phyloP scores from a whole-genome alignment of 129 eudicot genomes.

The Arctium minus region DNA sequence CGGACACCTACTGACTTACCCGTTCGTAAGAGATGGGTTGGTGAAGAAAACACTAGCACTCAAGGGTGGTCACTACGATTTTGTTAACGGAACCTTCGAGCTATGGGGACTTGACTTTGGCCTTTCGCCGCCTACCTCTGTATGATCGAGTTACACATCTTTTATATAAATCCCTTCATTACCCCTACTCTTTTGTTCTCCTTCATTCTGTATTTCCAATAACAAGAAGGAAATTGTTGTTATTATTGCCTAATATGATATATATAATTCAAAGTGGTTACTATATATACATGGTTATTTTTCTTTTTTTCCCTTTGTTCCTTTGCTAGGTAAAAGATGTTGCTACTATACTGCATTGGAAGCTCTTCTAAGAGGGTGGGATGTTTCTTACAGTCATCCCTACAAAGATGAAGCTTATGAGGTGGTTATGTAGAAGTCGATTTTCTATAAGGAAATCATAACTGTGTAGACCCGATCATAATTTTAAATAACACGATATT shows the following conservation, averaged over 20 bases:
- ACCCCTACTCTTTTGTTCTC: background rate
- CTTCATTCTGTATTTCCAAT: conserved; percentile 32
- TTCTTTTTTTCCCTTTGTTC: conserved; percentile 41
- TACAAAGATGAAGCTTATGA: conserved; percentile 36
- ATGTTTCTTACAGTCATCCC: conserved; percentile 29
- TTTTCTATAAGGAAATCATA: conserved; percentile 12
- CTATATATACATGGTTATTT: conserved; percentile 33
- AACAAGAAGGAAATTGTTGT: conserved; percentile 30
- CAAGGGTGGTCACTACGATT: conserved; percentile 95
- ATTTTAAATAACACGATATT: conserved; percentile 21
- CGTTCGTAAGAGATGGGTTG: conserved; percentile 86
- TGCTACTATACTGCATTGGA: conserved; percentile 91
- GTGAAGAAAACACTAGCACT: conserved; percentile 81
- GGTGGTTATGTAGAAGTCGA: conserved; percentile 29
- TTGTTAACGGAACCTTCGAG: conserved; percentile 85
- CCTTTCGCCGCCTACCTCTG: conserved; percentile 79
- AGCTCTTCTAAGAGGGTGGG: conserved; percentile 57
- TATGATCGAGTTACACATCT: conserved; percentile 55
- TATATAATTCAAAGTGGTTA: conserved; percentile 22
- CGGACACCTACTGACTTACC: conserved; percentile 72
- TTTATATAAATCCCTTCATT: conserved; percentile 21
- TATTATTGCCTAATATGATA: conserved; percentile 21
- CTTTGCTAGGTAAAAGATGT: conserved; percentile 92
- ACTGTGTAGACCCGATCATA: conserved; percentile 30
- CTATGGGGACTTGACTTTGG: conserved; percentile 94